Conservation (phyloP, 352 stramenopile species). For the Phytophthora colocasiae region DNA sequence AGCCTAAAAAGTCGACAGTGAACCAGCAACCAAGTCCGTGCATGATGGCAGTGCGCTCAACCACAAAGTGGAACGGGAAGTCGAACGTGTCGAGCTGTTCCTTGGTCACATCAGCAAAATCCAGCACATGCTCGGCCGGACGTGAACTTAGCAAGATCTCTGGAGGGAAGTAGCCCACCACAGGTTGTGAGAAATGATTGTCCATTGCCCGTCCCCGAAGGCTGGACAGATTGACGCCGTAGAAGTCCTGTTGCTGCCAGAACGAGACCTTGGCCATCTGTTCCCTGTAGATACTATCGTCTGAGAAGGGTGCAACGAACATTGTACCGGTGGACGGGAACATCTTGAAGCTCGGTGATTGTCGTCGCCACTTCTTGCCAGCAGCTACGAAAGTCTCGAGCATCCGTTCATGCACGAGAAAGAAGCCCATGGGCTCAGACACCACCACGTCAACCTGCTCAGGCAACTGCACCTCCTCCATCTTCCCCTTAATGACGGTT, state of each 20-base stretch:
- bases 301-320: slow-evolving; percentile 95
- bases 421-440: slow-evolving; percentile 99
- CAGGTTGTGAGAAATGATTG: slow-evolving; percentile 97
- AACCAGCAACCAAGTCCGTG: slow-evolving; percentile 99
- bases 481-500: slow-evolving; percentile 97
- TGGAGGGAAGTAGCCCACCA: slow-evolving; percentile 94
- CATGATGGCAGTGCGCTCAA: slow-evolving; percentile 93
- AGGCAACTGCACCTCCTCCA: slow-evolving; percentile 97
- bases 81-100: slow-evolving; percentile 91
- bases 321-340: slow-evolving; percentile 98
- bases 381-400: slow-evolving; percentile 97
- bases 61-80: slow-evolving; percentile 90
- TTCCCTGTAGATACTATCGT: slow-evolving; percentile 95
- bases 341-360: slow-evolving; percentile 85
- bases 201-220: slow-evolving; percentile 95
- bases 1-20: slow-evolving; percentile 97
- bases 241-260: slow-evolving; percentile 97
- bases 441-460: slow-evolving; percentile 99
- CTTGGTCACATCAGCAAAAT: slow-evolving; percentile 83
- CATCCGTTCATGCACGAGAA: slow-evolving; percentile 99
- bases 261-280: slow-evolving; percentile 94
- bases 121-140: slow-evolving; percentile 74
- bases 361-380: slow-evolving; percentile 95
- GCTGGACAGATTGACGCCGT: slow-evolving; percentile 96
- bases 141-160: slow-evolving; percentile 74